Conservation (phyloP, 2,329 filamentous ascomycete species). For the Hymenotorrendiella dingleyae region DNA sequence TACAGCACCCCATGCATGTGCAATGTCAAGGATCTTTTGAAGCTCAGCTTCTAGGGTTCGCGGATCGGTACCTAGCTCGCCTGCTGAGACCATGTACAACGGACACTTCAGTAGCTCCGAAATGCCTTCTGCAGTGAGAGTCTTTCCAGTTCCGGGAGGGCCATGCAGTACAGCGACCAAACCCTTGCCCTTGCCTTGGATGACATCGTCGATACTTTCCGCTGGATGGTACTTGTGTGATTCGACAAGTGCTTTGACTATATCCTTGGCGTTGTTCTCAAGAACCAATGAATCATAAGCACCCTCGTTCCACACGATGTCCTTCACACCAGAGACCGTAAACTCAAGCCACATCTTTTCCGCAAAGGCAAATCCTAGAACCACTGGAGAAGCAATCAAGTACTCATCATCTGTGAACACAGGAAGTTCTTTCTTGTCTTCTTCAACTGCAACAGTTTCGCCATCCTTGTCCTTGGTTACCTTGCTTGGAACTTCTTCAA, state of each 20-base stretch:
- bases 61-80: slow-evolving; percentile 75
- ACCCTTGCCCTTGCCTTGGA: slow-evolving; percentile 79
- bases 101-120: slow-evolving; percentile 77
- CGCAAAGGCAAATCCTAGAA: slow-evolving; percentile 79
- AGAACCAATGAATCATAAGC: slow-evolving; percentile 81
- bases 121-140: slow-evolving; percentile 80
- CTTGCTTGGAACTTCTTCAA: slow-evolving; percentile 45
- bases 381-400: slow-evolving; percentile 74
- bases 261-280: slow-evolving; percentile 51
- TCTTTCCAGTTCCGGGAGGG: slow-evolving; percentile 83
- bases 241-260: slow-evolving; percentile 76
- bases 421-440: slow-evolving; percentile 33
- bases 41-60: slow-evolving; percentile 68
- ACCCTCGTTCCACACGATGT: slow-evolving; percentile 78
- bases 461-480: slow-evolving; percentile 21
- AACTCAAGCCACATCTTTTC: slow-evolving; percentile 92
- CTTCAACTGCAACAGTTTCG: slow-evolving; percentile 15
- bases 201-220: slow-evolving; percentile 76
- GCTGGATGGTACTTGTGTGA: slow-evolving; percentile 78
- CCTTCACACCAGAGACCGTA: slow-evolving; percentile 68
- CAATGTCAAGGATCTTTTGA: slow-evolving; percentile 79
- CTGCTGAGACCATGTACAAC: slow-evolving; percentile 76
- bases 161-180: slow-evolving; percentile 78
- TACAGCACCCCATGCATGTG: slow-evolving; percentile 80
- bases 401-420: slow-evolving; percentile 78